Evolutionary conservation across 2,329 filamentous ascomycete species (phyloP), one percentile per base, ranked within the genome.

Genomic region (Lasiodiplodia hormozganensis): DNA sequence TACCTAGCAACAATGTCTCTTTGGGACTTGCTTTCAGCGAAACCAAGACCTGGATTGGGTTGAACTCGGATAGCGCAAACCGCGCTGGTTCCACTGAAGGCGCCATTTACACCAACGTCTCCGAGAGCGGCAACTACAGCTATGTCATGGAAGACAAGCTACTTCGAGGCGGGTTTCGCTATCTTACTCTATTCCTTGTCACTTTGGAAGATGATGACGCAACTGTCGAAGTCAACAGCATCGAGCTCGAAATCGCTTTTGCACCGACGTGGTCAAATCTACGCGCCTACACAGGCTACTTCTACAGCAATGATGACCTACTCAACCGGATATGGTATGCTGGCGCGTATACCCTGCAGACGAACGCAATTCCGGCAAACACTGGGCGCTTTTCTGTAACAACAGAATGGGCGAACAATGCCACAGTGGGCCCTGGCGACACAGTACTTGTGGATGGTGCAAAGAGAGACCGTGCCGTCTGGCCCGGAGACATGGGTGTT

Each of bases 331-430:
- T 86, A 67, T 86, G 84, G 84, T 86, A 86, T 71, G 76, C 75
- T 60, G 83, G 84, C 7, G 84, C 84, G 10, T 86, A 85, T 70
- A 87, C 86, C 0, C 71, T 87, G 38, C 86, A 85, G 72, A 81
- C 79, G 2, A 82, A 82, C 70, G 73, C 78, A 21, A 80, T 82
- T 4, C 51, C 51, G n/a, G 21, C 51, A 5, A 21, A 54, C 51
- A 54, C 21, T 31, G 21, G 16, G 5, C 51, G 51, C 21, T 2
- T 0, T 21, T 23, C 73, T 76, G 14, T 11, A n/a, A n/a, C 40
- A n/a, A 47, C 14, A 47, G 14, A 16, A 0, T 31, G 40, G 40
- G 40, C 40, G 0, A 82, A 82, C 47, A 79, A 82, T 70, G 79
- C 76, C 1, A 76, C 67, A 2, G 69, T 82, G 73, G 79, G 56